Evolutionary conservation across 306 rosid species (phyloP), one percentile per base, ranked within the genome.

Genomic region (Cyclanthera cordifolia): DNA sequence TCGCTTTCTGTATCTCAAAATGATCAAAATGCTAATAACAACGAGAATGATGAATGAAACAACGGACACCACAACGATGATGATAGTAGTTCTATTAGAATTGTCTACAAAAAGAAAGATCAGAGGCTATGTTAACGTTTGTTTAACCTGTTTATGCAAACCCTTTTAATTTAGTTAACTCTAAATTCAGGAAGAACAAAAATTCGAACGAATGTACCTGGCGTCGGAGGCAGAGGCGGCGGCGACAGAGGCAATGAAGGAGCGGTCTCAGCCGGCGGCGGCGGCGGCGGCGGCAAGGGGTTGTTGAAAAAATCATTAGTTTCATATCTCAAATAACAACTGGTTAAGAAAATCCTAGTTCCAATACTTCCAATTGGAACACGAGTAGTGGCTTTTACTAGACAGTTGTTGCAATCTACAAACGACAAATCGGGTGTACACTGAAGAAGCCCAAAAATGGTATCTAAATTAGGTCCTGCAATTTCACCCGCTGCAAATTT

Each of bases 351-450:
- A 14, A 53, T 17, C 56, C 79, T 23, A 4, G 54, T 54, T 43
- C 37, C 48, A 3, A 0, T n/a, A 27, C 43, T 74, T 8, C 73
- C 78, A 67, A 1, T 20, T 7, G 34, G 60, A 15, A 74, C 27
- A 12, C 4, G 7, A 8, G 5, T 1, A 21, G 63, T 5, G 24
- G 43, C 21, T 8, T 28, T 46, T 13, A 30, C 8, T 1, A 67
- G 39, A 47, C 78, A 67, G 39, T 37, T 10, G 3, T n/a, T 46
- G 34, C 78, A 74, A 5, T 68, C 59, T 23, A 13, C 6, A 15
- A 19, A 25, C 0, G 78, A 20, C 53, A 74, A 74, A 47, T 74
- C 78, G 4, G 73, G 73, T 9, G 51, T 67, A 27, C 78, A 74
- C 52, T 74, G 73, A 28, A 24, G 52, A 16, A 47, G 37, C 25